Evolutionary conservation across 306 rosid genomes (phyloP).

Genomic region (Medicago truncatula): MtrunA17r5.0-ANR NC_053046.1:34422501-34423000

Average conservation of each 20-base stretch:
- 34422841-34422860: constrained; percentile 68
- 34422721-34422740: constrained; percentile 95
- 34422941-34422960: not conserved
- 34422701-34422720: constrained; percentile 97
- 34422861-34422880: constrained; percentile 75
- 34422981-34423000: not conserved
- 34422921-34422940: not conserved
- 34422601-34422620: too few species aligned
- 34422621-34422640: too few species aligned
- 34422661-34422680: constrained; percentile 79
- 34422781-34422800: constrained; percentile 89
- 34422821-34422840: constrained; percentile 92
- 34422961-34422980: constrained; percentile 19
- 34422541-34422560: too few species aligned
- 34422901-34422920: not conserved
- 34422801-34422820: constrained; percentile 91
- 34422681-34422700: constrained; percentile 81
- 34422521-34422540: too few species aligned
- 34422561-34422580: too few species aligned
- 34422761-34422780: constrained; percentile 58
- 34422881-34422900: constrained; percentile 80
- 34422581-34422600: too few species aligned
- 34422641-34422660: constrained; percentile 68
- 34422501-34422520: too few species aligned
- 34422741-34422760: constrained; percentile 44